Percentiles rank a stretch among this genome's conserved stretches.
phyloP scores from a whole-genome alignment of 805 yeast genomes.

The Ogataea neopini region DNA sequence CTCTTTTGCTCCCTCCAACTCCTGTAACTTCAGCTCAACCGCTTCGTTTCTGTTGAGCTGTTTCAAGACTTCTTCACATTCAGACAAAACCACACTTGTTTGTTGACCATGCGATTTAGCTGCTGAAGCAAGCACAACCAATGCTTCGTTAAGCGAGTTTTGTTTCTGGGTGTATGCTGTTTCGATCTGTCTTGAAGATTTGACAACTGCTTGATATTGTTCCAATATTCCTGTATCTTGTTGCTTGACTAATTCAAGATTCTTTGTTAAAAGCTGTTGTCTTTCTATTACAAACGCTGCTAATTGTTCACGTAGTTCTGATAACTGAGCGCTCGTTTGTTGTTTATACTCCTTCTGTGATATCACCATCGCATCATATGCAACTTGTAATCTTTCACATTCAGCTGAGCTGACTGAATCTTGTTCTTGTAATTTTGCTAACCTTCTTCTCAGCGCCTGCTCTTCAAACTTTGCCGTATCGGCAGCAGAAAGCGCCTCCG shows the following conservation, averaged over 20 bases:
- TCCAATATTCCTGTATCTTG: conserved; percentile 52
- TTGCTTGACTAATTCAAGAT: conserved; percentile 39
- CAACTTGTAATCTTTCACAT: conserved; percentile 53
- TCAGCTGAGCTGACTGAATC: conserved; percentile 50
- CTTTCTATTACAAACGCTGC: conserved; percentile 40
- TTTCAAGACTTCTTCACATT: conserved; percentile 48
- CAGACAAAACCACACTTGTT: conserved; percentile 43
- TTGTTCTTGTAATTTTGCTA: conserved; percentile 48
- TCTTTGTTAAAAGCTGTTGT: conserved; percentile 36
- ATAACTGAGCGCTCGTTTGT: conserved; percentile 47
- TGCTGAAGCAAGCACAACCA: conserved; percentile 45
- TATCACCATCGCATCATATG: conserved; percentile 57
- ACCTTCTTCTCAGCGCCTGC: conserved; percentile 50
- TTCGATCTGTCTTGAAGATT: conserved; percentile 51
- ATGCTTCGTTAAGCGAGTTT: conserved; percentile 41
- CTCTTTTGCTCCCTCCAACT: not conserved
- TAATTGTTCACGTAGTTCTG: conserved; percentile 39
- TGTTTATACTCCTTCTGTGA: conserved; percentile 52
- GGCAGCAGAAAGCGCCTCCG: conserved; percentile 45
- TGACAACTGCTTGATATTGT: conserved; percentile 48
- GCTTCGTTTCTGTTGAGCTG: conserved; percentile 29
- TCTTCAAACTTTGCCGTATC: conserved; percentile 52
- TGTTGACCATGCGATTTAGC: conserved; percentile 52
- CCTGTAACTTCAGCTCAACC: conserved; percentile 19
- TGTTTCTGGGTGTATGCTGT: conserved; percentile 49